Percentiles rank a stretch among this genome's conserved stretches.
phyloP scores from a whole-genome alignment of 805 yeast species.

The Wickerhamomyces xylosicus region DNA sequence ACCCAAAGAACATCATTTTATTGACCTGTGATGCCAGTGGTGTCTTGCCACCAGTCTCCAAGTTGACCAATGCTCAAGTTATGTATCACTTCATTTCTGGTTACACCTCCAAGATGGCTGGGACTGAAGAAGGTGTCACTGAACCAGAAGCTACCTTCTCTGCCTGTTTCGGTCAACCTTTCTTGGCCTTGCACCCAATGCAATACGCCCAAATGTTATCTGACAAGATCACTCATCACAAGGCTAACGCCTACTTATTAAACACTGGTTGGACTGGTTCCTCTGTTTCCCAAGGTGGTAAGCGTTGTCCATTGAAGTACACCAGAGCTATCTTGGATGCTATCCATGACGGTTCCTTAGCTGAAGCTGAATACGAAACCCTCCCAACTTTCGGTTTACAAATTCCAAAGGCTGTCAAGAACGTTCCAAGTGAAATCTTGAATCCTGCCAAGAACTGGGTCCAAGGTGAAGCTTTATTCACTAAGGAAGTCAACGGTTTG shows the following conservation, averaged over 20 bases:
- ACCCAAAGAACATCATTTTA: conserved; percentile 86
- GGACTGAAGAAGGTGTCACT: conserved; percentile 97
- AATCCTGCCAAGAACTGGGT: conserved; percentile 84
- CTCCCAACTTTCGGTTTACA: conserved; percentile 81
- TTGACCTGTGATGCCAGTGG: conserved; percentile 98
- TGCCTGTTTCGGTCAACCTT: conserved; percentile 98
- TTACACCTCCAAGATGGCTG: conserved; percentile 98
- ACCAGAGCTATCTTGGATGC: conserved; percentile 94
- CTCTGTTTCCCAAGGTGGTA: conserved; percentile 86
- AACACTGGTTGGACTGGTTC: conserved; percentile 99
- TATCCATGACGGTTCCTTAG: conserved; percentile 84
- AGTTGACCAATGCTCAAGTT: conserved; percentile 87
- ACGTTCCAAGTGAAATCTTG: conserved; percentile 73
- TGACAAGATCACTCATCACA: conserved; percentile 81
- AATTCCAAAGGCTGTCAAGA: conserved; percentile 69
- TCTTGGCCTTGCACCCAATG: conserved; percentile 97
- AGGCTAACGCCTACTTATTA: conserved; percentile 90
- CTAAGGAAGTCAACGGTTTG: conserved; percentile 47
- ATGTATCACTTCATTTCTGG: conserved; percentile 99
- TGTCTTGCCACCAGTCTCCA: conserved; percentile 94
- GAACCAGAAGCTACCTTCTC: conserved; percentile 98
- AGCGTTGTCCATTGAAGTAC: conserved; percentile 95
- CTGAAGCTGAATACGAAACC: conserved; percentile 69
- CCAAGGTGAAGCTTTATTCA: conserved; percentile 43
- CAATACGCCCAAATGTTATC: conserved; percentile 93